These are phyloP conservation scores for Mucor racemosus DNA, from an alignment of 371 early-diverging fungal species.

Conservation along the genomic window DNA sequence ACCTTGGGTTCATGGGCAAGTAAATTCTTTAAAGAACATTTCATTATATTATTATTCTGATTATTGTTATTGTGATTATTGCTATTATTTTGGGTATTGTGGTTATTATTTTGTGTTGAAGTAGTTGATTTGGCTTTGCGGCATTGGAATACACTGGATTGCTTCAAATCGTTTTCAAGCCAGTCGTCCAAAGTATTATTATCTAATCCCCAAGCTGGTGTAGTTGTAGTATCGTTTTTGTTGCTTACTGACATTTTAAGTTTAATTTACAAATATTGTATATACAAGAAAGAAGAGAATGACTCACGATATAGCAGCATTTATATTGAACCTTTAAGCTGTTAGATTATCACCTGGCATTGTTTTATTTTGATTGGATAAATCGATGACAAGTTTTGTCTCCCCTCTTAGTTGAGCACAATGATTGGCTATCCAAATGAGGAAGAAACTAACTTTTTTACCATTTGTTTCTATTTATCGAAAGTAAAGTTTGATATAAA, in stretches of 20 bases:
- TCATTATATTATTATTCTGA: background rate
- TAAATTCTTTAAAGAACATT: slow-evolving; percentile 13
- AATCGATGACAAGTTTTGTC: slow-evolving; percentile 39
- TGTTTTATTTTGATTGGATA: slow-evolving; percentile 26
- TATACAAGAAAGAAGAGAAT: background rate
- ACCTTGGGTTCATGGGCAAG: background rate
- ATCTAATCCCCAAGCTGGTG: slow-evolving; percentile 18
- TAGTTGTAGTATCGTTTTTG: background rate
- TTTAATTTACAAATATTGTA: background rate
- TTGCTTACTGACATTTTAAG: background rate
- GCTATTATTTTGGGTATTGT: background rate
- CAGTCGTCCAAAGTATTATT: slow-evolving; percentile 35
- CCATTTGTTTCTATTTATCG: slow-evolving; percentile 9
- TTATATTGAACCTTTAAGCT: background rate
- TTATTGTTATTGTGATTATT: background rate
- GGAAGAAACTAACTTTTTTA: slow-evolving; percentile 26
- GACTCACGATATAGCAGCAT: background rate
- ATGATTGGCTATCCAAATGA: slow-evolving; percentile 30
- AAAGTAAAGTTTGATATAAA: background rate
- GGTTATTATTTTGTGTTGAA: slow-evolving; percentile 49
- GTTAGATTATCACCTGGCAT: slow-evolving; percentile 30
- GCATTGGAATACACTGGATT: slow-evolving; percentile 27
- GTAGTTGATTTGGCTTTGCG: background rate
- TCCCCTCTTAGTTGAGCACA: slow-evolving; percentile 14
- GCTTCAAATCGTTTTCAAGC: slow-evolving; percentile 41